These are phyloP conservation scores for Castanea crenata DNA, from an alignment of 306 rosid species.

Conservation along the genomic window DNA sequence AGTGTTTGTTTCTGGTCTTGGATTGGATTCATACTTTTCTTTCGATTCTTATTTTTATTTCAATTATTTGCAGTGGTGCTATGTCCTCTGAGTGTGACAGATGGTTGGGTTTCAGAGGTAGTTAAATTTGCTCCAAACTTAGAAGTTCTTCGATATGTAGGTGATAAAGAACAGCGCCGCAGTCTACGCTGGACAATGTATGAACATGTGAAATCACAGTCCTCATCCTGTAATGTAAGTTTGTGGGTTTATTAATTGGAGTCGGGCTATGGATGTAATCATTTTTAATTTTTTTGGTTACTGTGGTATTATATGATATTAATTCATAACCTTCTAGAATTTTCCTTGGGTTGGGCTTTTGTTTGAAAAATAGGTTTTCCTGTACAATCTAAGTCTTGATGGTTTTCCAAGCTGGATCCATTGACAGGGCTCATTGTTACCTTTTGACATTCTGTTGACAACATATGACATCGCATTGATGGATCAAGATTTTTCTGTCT, in stretches of 20 bases:
- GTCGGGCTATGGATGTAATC: background rate
- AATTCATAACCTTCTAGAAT: constrained; percentile 5
- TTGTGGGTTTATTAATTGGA: background rate
- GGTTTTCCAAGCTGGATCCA: constrained; percentile 20
- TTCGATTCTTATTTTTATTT: constrained; percentile 16
- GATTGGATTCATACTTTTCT: constrained; percentile 11
- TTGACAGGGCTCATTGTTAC: constrained; percentile 56
- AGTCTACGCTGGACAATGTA: constrained; percentile 49
- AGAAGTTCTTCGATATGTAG: constrained; percentile 68
- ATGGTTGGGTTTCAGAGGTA: constrained; percentile 86
- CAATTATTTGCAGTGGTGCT: constrained; percentile 62
- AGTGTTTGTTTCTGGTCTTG: constrained; percentile 10
- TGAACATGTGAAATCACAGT: constrained; percentile 45
- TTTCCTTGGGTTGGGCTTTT: background rate
- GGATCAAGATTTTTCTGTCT: constrained; percentile 94
- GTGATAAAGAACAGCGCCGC: constrained; percentile 71
- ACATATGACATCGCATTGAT: constrained; percentile 80
- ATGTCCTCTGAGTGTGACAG: constrained; percentile 94
- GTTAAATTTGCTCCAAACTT: constrained; percentile 69
- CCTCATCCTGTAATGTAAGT: constrained; percentile 51
- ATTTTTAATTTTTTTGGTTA: background rate
- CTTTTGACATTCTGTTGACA: constrained; percentile 86
- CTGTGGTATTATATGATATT: background rate
- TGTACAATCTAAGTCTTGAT: constrained; percentile 9
- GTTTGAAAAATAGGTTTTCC: constrained; percentile 7